Conservation (phyloP, 495 filamentous ascomycete species). For the Polyplosphaeria fusca region DNA sequence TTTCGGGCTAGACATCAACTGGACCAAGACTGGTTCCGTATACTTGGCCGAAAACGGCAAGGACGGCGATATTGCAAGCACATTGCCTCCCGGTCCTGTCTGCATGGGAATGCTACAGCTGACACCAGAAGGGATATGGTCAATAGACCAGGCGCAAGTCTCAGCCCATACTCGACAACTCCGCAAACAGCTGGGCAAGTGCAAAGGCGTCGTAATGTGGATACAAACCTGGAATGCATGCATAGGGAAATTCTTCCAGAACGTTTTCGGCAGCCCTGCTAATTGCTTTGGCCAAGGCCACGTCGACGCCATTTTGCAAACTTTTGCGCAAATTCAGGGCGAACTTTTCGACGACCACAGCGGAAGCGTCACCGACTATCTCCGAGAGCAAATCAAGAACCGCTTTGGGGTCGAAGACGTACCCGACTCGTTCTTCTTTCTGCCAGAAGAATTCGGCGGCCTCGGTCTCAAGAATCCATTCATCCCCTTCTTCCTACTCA, state of each 20-base stretch:
- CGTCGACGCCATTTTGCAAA: slow-evolving; percentile 9
- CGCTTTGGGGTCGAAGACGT: slow-evolving; percentile 5
- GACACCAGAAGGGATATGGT: slow-evolving; percentile 1
- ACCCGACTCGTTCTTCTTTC: slow-evolving; percentile 10
- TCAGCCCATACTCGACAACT: slow-evolving; percentile 7
- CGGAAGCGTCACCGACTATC: slow-evolving; percentile 4
- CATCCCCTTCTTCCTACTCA: slow-evolving; percentile 4
- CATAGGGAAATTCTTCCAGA: too few species aligned
- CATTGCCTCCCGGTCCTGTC: slow-evolving; percentile 8
- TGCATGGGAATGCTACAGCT: slow-evolving; percentile 10
- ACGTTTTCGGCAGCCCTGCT: slow-evolving; percentile 8
- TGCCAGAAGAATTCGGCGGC: slow-evolving; percentile 8
- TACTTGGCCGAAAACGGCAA: neutral
- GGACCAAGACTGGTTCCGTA: slow-evolving; percentile 3
- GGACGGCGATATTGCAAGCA: neutral
- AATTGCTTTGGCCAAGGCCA: slow-evolving; percentile 12
- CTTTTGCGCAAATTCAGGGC: neutral
- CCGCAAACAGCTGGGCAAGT: slow-evolving; percentile 2
- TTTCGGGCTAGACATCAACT: slow-evolving; percentile 11
- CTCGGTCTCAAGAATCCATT: slow-evolving; percentile 14
- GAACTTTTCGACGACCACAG: slow-evolving; percentile 1
- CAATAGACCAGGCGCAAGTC: slow-evolving; percentile 7
- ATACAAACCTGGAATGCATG: too few species aligned
- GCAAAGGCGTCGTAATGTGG: too few species aligned
- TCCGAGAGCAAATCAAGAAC: neutral